phyloP scores from a whole-genome alignment of 495 filamentous ascomycete genomes.

The Hypoxylon lienhwacheense region DNA sequence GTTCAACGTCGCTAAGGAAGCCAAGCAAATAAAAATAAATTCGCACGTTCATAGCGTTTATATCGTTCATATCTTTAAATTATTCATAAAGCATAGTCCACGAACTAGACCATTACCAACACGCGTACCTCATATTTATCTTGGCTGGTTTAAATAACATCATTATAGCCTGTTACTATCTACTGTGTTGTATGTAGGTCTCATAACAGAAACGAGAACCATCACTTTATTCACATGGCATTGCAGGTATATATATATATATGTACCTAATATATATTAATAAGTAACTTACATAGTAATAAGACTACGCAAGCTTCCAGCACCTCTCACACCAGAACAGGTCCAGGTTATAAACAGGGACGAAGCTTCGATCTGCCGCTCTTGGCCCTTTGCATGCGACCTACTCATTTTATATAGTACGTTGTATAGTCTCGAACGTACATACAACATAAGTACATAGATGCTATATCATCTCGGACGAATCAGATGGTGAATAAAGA shows the following conservation, averaged over 20 bases:
- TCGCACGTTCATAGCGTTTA: too few species aligned
- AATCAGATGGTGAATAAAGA: conserved; percentile 22
- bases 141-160: conserved; percentile 24
- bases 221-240: too few species aligned
- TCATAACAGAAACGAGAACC: too few species aligned
- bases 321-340: conserved; percentile 2
- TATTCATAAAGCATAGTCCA: too few species aligned
- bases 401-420: conserved; percentile 8
- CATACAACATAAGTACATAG: too few species aligned
- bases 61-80: too few species aligned
- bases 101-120: too few species aligned
- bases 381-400: conserved; percentile 30
- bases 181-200: conserved; percentile 15
- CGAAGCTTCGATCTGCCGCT: conserved; percentile 30
- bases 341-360: conserved; percentile 5
- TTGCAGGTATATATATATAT: not conserved
- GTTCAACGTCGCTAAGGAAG: too few species aligned
- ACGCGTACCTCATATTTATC: conserved; percentile 9
- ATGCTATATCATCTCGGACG: conserved; percentile 12
- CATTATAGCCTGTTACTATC: conserved; percentile 6
- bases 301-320: conserved; percentile 1
- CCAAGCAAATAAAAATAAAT: too few species aligned
- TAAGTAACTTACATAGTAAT: not conserved
- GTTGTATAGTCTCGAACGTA: too few species aligned
- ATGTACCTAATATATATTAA: not conserved